phyloP scores from a whole-genome alignment of 2,329 filamentous ascomycete genomes.

The Shiraia bambusicola region DNA sequence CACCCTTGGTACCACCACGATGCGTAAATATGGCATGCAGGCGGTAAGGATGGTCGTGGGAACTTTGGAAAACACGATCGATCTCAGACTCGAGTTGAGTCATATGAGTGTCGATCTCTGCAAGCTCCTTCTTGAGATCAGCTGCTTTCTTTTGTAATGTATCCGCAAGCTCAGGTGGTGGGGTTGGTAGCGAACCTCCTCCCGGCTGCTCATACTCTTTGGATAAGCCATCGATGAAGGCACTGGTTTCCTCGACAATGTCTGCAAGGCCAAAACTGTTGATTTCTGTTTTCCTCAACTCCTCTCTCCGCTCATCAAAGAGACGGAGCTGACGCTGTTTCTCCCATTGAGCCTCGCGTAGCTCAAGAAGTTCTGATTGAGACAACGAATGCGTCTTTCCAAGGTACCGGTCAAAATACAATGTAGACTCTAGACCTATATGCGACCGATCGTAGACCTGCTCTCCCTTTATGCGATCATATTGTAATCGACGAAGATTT shows the following conservation, averaged over 20 bases:
- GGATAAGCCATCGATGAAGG: slow-evolving; percentile 22
- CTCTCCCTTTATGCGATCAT: slow-evolving; percentile 55
- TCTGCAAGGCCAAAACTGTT: slow-evolving; percentile 30
- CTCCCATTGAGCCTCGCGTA: slow-evolving; percentile 72
- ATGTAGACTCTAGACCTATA: slow-evolving; percentile 73
- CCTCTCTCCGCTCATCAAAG: slow-evolving; percentile 52
- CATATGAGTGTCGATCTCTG: slow-evolving; percentile 43
- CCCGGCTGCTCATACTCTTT: slow-evolving; percentile 10
- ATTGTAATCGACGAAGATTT: slow-evolving; percentile 80
- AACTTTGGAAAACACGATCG: slow-evolving; percentile 61
- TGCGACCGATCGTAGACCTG: slow-evolving; percentile 57
- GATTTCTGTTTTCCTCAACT: slow-evolving; percentile 43
- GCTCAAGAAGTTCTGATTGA: slow-evolving; percentile 56
- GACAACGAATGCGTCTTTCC: slow-evolving; percentile 30
- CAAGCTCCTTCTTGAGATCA: slow-evolving; percentile 27
- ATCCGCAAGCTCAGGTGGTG: slow-evolving; percentile 22
- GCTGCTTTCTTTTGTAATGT: slow-evolving; percentile 24
- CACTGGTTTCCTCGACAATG: slow-evolving; percentile 35
- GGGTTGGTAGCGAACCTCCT: slow-evolving; percentile 14
- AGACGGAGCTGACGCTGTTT: slow-evolving; percentile 65
- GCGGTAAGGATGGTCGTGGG: slow-evolving; percentile 70
- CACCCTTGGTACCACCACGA: slow-evolving; percentile 63
- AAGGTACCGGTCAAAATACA: slow-evolving; percentile 85
- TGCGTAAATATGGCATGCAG: slow-evolving; percentile 95
- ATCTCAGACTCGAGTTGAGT: slow-evolving; percentile 53